These are phyloP conservation scores for Hordeum vulgare DNA, from an alignment of 176 grass and related monocot genomes.

Conservation along the genomic window MorexV3_pseudomolecules_assembly NC_058520.1:138579406-138579905, in stretches of 20 bases:
- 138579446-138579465: background rate
- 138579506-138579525: background rate
- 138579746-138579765: no score
- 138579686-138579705: no score
- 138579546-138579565: slow-evolving; percentile 33
- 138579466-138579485: background rate
- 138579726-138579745: no score
- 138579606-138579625: background rate
- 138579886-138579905: no score
- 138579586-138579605: background rate
- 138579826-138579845: no score
- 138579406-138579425: slow-evolving; percentile 31
- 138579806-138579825: no score
- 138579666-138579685: no score
- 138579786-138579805: no score
- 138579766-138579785: no score
- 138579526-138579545: slow-evolving; percentile 4
- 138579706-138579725: no score
- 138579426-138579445: background rate
- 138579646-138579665: background rate
- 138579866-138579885: no score
- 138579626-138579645: background rate
- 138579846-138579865: no score
- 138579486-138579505: background rate
- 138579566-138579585: slow-evolving; percentile 2